Base-by-base conservation (phyloP, 2,329 filamentous ascomycete genomes). In the Aschersonia sp. region DNA sequence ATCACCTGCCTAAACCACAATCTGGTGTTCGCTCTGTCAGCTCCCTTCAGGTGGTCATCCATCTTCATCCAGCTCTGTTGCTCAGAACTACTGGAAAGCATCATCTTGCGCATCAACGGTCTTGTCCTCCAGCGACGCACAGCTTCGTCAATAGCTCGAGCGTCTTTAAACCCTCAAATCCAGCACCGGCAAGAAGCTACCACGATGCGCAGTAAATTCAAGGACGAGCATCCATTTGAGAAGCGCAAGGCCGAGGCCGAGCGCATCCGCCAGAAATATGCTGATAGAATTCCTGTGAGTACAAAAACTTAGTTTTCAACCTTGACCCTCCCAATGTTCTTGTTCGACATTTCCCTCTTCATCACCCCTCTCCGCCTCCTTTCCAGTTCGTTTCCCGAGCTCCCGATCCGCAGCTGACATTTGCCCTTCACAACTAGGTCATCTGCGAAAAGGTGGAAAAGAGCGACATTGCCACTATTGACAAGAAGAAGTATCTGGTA, bases 391-490 rank as follows among this genome's bases (percentile, higher is more conserved):
- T 37, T 37, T 12, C 35, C 8, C 12, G 8, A 8, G 12, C 35
- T 12, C 8, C 12, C 35, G 35, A 12, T 37, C 35, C 12, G 42
- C 31, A 6, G 6, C 42, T 30, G 22, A 31, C 22, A 8, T 22
- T 43, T 9, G 2, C 31, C 42, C 22, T 10, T 31, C 42, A n/a
- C 32, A 9, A 5, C 53, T 59, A 95, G 89, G 90, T 98, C 54
- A 98, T 98, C 67, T 98, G 92, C 76, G 92, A 97, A 71, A 97
- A 97, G 76, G 90, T 97, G 58, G 92, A 98, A 73, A 97, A 96
- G 75, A 94, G 86, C 53, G 92, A 98, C 66, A 98, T 98, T 60
- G 92, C 92, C 51, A 97, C 92, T 57, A 98, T 98, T 77, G 92
- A 98, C 73, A 98, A 98, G 83, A 98, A 98, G 82, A 98, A 98